phyloP scores from a whole-genome alignment of 208 protist genomes.

The Porcisia hertigi region DNA sequence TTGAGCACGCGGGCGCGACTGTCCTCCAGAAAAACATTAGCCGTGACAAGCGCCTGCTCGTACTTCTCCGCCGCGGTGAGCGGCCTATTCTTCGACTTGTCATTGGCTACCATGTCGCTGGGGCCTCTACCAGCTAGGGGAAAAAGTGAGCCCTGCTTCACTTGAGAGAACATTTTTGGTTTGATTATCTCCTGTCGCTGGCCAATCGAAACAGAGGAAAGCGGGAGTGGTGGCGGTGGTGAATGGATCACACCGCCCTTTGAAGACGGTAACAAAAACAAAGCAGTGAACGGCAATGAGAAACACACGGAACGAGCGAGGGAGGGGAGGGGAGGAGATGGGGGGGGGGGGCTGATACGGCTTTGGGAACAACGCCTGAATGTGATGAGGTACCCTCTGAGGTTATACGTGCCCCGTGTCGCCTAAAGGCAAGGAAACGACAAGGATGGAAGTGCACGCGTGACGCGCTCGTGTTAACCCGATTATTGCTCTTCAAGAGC shows the following conservation, averaged over 20 bases:
- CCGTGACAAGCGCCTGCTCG: constrained; percentile 68
- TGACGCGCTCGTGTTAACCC: not conserved
- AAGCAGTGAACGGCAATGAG: not conserved
- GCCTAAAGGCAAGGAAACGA: not conserved
- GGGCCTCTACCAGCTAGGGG: not conserved
- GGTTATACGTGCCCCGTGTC: not conserved
- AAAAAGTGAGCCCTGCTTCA: constrained; percentile 9
- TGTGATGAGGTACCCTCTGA: not conserved
- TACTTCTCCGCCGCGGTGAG: constrained; percentile 66
- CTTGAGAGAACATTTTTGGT: constrained; percentile 42
- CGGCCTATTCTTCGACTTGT: constrained; percentile 37
- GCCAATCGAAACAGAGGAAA: not conserved
- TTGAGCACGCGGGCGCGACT: constrained; percentile 56
- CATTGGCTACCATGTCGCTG: not conserved
- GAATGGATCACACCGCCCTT: not conserved
- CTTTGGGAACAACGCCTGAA: not conserved
- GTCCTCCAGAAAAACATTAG: constrained; percentile 76
- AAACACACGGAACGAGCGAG: not conserved
- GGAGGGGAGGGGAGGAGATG: not conserved
- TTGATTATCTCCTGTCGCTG: not conserved
- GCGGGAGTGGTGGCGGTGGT: not conserved
- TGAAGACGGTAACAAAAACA: not conserved
- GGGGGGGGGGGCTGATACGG: not conserved
- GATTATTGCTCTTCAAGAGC: not conserved
- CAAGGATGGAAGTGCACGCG: not conserved